A percentile compares a stretch with the other conserved stretches of the same genome.
Conservation (phyloP, 1,284 basidiomycete species). For the Tetrapyrgos nigripes region DNA sequence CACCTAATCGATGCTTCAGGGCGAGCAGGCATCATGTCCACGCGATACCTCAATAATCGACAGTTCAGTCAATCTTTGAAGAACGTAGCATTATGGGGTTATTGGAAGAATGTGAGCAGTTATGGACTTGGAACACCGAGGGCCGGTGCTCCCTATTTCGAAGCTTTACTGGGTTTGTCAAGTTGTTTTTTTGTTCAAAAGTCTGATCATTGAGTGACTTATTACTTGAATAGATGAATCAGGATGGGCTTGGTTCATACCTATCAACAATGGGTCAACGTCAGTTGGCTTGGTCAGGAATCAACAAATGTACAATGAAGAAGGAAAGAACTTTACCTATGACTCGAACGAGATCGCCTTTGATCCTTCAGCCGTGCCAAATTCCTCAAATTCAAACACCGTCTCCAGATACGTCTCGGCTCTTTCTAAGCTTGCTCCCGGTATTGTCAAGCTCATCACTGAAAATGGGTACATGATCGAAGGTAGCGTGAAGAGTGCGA, state of each 20-base stretch:
- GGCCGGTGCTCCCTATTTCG: constrained; percentile 38
- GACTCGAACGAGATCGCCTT: constrained; percentile 1
- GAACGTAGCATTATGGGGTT: constrained; percentile 50
- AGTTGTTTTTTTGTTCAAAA: not conserved
- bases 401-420: constrained; percentile 45
- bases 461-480: constrained; percentile 40
- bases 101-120: constrained; percentile 43
- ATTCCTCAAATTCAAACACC: constrained; percentile 28
- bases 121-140: constrained; percentile 35
- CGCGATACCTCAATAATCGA: constrained; percentile 53
- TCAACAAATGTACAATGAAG: constrained; percentile 37
- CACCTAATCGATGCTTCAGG: constrained; percentile 57
- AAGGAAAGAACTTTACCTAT: not conserved
- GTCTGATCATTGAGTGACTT: not conserved
- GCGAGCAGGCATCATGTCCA: constrained; percentile 51
- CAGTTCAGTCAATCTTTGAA: constrained; percentile 51
- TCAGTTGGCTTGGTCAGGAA: constrained; percentile 66
- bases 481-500: constrained; percentile 47
- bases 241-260: constrained; percentile 73
- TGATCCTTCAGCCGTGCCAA: constrained; percentile 22
- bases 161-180: constrained; percentile 41
- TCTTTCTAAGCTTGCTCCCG: constrained; percentile 51
- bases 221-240: constrained; percentile 50
- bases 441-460: constrained; percentile 47
- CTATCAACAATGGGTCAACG: constrained; percentile 58